Conservation (phyloP, 2,329 filamentous ascomycete species). For the Emericellopsis cladophorae region DNA sequence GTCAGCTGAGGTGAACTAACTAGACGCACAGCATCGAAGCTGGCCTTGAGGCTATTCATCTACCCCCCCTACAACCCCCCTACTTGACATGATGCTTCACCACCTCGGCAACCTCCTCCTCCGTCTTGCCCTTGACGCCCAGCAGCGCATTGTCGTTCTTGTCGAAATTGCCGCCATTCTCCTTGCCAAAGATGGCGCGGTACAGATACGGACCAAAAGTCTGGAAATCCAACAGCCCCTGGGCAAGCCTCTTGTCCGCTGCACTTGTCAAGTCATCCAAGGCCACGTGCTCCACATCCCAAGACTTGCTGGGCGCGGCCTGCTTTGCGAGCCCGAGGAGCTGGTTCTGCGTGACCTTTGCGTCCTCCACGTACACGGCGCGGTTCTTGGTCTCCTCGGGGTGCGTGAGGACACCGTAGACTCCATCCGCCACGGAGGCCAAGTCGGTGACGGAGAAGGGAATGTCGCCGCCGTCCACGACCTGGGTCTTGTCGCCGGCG, state of each 20-base stretch:
- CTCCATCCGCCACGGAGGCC: slow-evolving; percentile 15
- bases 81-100: slow-evolving; percentile 8
- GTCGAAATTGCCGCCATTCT: slow-evolving; percentile 17
- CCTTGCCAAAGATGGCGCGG: slow-evolving; percentile 15
- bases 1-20: too few species aligned
- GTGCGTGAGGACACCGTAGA: slow-evolving; percentile 34
- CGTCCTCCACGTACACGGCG: slow-evolving; percentile 27
- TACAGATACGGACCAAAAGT: slow-evolving; percentile 19
- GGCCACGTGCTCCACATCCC: slow-evolving; percentile 26
- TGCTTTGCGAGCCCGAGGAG: too few species aligned
- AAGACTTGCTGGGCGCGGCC: slow-evolving; percentile 28
- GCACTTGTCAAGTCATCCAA: slow-evolving; percentile 12
- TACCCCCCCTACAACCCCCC: slow-evolving; percentile 12
- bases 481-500: slow-evolving; percentile 34
- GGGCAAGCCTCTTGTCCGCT: slow-evolving; percentile 15
- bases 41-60: too few species aligned
- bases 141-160: slow-evolving; percentile 30
- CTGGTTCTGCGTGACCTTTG: slow-evolving; percentile 28
- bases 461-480: slow-evolving; percentile 37
- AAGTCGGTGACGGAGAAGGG: slow-evolving; percentile 18
- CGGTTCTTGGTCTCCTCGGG: slow-evolving; percentile 40
- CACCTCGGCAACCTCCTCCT: slow-evolving; percentile 23
- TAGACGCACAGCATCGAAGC: too few species aligned
- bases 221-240: slow-evolving; percentile 13
- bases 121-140: slow-evolving; percentile 26